These are phyloP conservation scores for Immersiporthe knoxdaviesiana DNA, from an alignment of 2,329 filamentous ascomycete genomes.

Conservation along the genomic window DNA sequence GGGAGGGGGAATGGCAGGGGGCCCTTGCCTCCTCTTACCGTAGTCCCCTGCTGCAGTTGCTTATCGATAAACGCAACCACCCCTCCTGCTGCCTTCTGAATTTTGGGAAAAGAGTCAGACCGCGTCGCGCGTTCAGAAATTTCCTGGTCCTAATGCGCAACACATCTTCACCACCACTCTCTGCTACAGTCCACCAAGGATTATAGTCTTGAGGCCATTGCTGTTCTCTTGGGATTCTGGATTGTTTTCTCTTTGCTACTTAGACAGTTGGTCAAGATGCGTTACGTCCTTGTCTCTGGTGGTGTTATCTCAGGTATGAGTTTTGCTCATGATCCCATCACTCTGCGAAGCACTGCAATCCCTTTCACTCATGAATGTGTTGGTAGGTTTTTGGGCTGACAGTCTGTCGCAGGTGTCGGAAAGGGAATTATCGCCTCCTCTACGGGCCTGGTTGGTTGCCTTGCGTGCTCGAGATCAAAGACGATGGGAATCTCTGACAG, in stretches of 20 bases:
- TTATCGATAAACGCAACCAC: slow-evolving; percentile 29
- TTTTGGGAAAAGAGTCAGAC: slow-evolving; percentile 7
- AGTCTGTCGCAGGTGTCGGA: slow-evolving; percentile 24
- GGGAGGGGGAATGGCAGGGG: background rate
- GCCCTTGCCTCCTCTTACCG: background rate
- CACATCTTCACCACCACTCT: slow-evolving; percentile 19
- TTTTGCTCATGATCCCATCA: background rate
- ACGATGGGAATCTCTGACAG: slow-evolving; percentile 19
- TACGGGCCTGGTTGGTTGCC: slow-evolving; percentile 25
- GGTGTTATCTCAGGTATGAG: slow-evolving; percentile 31
- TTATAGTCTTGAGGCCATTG: background rate
- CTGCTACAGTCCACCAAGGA: slow-evolving; percentile 10
- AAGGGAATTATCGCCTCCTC: slow-evolving; percentile 31
- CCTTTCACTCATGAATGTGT: background rate
- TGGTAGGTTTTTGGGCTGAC: slow-evolving; percentile 19
- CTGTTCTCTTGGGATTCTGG: background rate
- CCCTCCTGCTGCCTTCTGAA: slow-evolving; percentile 23
- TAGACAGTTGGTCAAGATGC: slow-evolving; percentile 27
- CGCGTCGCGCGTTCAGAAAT: slow-evolving; percentile 28
- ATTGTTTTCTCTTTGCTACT: background rate
- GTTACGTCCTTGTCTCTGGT: slow-evolving; percentile 30
- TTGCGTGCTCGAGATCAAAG: background rate
- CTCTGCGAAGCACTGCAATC: background rate
- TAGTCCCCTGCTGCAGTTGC: background rate
- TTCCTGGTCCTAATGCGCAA: slow-evolving; percentile 21